Conservation (phyloP, 148 eudicot species). For the Silene conica region DNA sequence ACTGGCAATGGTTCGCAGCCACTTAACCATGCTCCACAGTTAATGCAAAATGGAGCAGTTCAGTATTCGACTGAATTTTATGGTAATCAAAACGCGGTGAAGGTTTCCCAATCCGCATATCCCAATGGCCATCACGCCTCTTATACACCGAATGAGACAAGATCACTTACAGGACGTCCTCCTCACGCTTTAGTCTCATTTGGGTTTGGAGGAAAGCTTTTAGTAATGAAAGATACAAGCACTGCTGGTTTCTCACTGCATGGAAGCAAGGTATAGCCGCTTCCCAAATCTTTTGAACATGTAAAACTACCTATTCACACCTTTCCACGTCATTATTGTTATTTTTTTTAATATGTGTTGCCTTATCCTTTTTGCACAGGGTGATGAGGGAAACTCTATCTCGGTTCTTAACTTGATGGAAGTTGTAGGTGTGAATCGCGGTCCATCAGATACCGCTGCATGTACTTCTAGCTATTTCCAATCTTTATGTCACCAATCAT, state of each 20-base stretch:
- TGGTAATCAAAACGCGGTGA: conserved; percentile 30
- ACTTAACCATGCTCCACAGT: conserved; percentile 28
- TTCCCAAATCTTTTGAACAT: not conserved
- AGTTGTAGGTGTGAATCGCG: conserved; percentile 39
- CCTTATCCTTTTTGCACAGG: conserved; percentile 41
- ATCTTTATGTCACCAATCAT: conserved; percentile 61
- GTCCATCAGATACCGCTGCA: conserved; percentile 33
- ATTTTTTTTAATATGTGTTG: conserved; percentile 3
- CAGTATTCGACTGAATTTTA: conserved; percentile 33
- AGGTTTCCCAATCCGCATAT: conserved; percentile 37
- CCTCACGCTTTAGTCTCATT: conserved; percentile 90
- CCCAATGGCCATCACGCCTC: conserved; percentile 41
- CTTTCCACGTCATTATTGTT: not conserved
- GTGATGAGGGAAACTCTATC: conserved; percentile 47
- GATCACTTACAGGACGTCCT: conserved; percentile 88
- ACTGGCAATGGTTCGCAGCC: conserved; percentile 39
- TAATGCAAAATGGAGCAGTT: conserved; percentile 32
- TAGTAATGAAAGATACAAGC: conserved; percentile 62
- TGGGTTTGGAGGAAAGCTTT: conserved; percentile 96
- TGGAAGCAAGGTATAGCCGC: conserved; percentile 58
- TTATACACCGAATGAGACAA: conserved; percentile 41
- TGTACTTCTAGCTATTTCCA: conserved; percentile 51
- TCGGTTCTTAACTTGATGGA: conserved; percentile 69
- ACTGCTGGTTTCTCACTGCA: conserved; percentile 34
- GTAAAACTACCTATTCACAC: not conserved